A percentile compares a stretch with the other conserved stretches of the same genome.
Evolutionary conservation across 179 eudicot genomes (phyloP).

Genomic region (Carnegiea gigantea): DNA sequence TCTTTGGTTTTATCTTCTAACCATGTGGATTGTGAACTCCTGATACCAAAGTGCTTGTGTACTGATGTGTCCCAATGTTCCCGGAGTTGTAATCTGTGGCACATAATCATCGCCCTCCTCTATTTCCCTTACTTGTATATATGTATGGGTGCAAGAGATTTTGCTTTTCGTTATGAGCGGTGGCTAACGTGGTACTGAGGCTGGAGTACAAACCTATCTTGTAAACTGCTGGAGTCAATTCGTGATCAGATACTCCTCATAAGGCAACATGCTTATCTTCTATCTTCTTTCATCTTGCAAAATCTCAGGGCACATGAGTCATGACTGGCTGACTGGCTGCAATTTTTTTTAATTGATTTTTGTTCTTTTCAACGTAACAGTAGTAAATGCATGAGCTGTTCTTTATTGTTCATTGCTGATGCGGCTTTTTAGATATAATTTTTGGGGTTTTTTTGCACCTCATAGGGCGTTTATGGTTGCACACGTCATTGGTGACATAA

Average conservation of each 20-base stretch:
- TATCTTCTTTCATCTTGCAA: background rate
- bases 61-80: background rate
- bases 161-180: background rate
- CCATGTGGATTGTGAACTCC: background rate
- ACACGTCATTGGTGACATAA: constrained; percentile 76
- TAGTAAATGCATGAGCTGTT: background rate
- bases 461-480: constrained; percentile 83
- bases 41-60: background rate
- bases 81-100: background rate
- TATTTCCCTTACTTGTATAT: too few relatives aligned
- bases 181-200: background rate
- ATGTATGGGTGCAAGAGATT: background rate
- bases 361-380: background rate
- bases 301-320: too few relatives aligned
- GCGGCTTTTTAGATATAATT: background rate
- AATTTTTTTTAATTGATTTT: background rate
- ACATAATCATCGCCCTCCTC: background rate
- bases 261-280: too few relatives aligned
- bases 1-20: background rate
- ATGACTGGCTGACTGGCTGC: background rate
- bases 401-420: constrained; percentile 12
- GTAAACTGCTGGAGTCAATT: background rate
- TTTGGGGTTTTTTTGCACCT: constrained; percentile 19
- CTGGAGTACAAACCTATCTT: background rate
- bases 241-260: background rate